phyloP scores from a whole-genome alignment of 1,139 yeast species.

The Blastobotrys apis region DNA sequence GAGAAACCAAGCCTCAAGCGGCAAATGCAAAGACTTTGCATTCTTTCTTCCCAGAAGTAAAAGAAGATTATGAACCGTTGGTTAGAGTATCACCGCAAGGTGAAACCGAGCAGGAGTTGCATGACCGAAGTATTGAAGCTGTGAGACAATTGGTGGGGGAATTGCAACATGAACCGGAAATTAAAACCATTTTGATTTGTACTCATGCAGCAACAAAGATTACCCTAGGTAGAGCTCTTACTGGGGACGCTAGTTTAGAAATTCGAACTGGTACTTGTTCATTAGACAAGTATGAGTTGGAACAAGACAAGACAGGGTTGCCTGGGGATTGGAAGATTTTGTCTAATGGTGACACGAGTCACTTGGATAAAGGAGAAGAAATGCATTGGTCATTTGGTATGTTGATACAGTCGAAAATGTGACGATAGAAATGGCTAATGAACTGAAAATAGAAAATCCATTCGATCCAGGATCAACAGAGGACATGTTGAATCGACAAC shows the following conservation, averaged over 20 bases:
- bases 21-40: conserved; percentile 49
- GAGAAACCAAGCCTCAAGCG: conserved; percentile 30
- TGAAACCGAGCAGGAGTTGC: conserved; percentile 61
- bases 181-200: conserved; percentile 54
- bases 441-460: conserved; percentile 40
- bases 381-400: conserved; percentile 82
- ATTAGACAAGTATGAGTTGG: conserved; percentile 51
- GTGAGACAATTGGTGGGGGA: conserved; percentile 48
- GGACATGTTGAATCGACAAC: conserved; percentile 42
- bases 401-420: conserved; percentile 16
- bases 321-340: conserved; percentile 49
- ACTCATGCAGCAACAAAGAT: conserved; percentile 86
- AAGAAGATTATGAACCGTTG: conserved; percentile 41
- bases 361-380: conserved; percentile 72
- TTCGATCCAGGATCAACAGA: conserved; percentile 79
- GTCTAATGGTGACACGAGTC: conserved; percentile 66
- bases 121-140: conserved; percentile 49
- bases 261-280: conserved; percentile 55
- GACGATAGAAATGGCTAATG: conserved; percentile 3
- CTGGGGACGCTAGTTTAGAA: conserved; percentile 46
- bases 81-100: conserved; percentile 58
- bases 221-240: conserved; percentile 66
- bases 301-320: conserved; percentile 38
- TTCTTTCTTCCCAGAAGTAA: conserved; percentile 49
- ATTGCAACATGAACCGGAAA: conserved; percentile 49